Evolutionary conservation across 2,329 filamentous ascomycete species (phyloP).

Genomic region (Fusarium tjaetaba): DNA sequence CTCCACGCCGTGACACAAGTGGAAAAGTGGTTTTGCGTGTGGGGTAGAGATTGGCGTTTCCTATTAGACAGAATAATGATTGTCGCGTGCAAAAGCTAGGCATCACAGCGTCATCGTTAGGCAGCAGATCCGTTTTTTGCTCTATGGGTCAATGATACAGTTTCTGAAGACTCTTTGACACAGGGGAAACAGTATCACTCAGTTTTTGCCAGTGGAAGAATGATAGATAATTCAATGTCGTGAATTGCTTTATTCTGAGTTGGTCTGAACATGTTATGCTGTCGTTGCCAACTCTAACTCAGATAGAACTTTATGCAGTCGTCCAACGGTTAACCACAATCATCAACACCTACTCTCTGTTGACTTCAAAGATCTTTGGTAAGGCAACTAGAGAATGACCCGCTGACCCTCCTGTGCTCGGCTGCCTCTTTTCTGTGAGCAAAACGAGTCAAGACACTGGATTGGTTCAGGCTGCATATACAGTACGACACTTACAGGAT

Average conservation of each 20-base stretch:
- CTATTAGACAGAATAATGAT: slow-evolving; percentile 10
- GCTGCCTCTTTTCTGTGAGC: slow-evolving; percentile 13
- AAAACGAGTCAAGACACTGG: not conserved
- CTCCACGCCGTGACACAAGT: slow-evolving; percentile 3
- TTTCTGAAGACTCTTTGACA: not conserved
- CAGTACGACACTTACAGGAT: slow-evolving; percentile 13
- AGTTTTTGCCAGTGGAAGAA: no score
- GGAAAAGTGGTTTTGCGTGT: slow-evolving; percentile 8
- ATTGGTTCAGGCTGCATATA: slow-evolving; percentile 17
- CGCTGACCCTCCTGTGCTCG: not conserved
- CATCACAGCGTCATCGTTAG: slow-evolving; percentile 21
- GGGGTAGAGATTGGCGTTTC: slow-evolving; percentile 4
- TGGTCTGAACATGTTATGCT: not conserved
- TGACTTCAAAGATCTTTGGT: not conserved
- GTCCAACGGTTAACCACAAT: not conserved
- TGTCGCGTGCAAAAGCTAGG: slow-evolving; percentile 2
- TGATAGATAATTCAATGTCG: not conserved
- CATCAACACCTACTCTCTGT: not conserved
- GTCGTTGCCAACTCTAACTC: not conserved
- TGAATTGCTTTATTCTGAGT: not conserved
- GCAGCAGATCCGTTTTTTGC: slow-evolving; percentile 18
- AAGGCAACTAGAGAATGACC: not conserved
- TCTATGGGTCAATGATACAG: not conserved
- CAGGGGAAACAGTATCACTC: not conserved
- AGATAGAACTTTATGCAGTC: not conserved